phyloP scores from a whole-genome alignment of 805 yeast genomes.

The Candida maris region DNA sequence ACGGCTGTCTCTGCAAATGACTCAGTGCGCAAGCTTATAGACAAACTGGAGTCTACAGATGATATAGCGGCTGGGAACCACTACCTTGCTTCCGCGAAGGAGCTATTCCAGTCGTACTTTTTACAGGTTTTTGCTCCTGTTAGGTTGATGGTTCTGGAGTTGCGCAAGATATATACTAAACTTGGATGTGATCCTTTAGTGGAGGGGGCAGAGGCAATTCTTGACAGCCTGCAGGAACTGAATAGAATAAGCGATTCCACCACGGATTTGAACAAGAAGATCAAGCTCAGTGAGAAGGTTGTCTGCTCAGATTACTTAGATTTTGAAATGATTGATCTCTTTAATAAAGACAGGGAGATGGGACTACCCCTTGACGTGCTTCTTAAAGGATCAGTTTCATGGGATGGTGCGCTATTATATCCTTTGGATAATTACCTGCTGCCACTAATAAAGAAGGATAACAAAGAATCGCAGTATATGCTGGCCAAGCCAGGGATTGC shows the following conservation, averaged over 20 bases:
- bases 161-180: slow-evolving; percentile 23
- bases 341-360: slow-evolving; percentile 23
- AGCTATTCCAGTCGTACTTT: slow-evolving; percentile 29
- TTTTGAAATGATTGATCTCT: slow-evolving; percentile 31
- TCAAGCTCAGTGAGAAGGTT: slow-evolving; percentile 28
- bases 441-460: slow-evolving; percentile 20
- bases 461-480: slow-evolving; percentile 16
- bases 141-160: slow-evolving; percentile 22
- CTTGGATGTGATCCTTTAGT: slow-evolving; percentile 11
- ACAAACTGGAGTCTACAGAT: slow-evolving; percentile 16
- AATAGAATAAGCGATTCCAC: slow-evolving; percentile 30
- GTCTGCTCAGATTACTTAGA: slow-evolving; percentile 28
- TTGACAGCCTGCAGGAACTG: slow-evolving; percentile 17
- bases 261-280: slow-evolving; percentile 29
- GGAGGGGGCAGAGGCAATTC: slow-evolving; percentile 16
- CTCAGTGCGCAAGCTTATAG: slow-evolving; percentile 25
- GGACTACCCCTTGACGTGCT: slow-evolving; percentile 24
- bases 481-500: slow-evolving; percentile 27
- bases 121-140: slow-evolving; percentile 30
- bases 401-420: slow-evolving; percentile 41
- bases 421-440: slow-evolving; percentile 35
- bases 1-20: slow-evolving; percentile 27
- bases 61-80: slow-evolving; percentile 19
- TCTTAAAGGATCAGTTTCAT: slow-evolving; percentile 28
- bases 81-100: slow-evolving; percentile 26